These are phyloP conservation scores for Wickerhamiella sergipiensis DNA, from an alignment of 805 yeast species.

Conservation along the genomic window DNA sequence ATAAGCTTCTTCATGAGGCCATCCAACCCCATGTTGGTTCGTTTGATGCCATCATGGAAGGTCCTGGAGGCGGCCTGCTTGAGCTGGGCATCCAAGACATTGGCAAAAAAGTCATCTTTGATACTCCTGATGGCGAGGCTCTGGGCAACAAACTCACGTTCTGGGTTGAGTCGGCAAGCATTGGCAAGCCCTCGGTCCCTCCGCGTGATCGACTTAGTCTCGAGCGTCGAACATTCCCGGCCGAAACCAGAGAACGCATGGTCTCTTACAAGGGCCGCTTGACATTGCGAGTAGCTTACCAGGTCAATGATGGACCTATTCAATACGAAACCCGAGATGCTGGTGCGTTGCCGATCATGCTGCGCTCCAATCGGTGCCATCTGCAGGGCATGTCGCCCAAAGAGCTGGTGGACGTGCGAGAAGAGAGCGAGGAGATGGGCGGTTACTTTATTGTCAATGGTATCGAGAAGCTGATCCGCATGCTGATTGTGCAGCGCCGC, in stretches of 20 bases:
- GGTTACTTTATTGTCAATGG: conserved; percentile 95
- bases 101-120: conserved; percentile 75
- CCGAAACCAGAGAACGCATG: conserved; percentile 85
- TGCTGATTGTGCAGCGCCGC: conserved; percentile 95
- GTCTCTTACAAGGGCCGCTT: conserved; percentile 67
- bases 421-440: conserved; percentile 91
- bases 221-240: conserved; percentile 68
- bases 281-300: conserved; percentile 68
- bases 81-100: conserved; percentile 80
- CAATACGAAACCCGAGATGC: conserved; percentile 70
- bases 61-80: conserved; percentile 70
- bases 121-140: conserved; percentile 45
- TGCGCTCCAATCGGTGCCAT: conserved; percentile 83
- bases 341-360: conserved; percentile 85
- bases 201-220: conserved; percentile 57
- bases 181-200: conserved; percentile 75
- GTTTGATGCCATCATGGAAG: conserved; percentile 87
- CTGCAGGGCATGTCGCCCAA: conserved; percentile 70
- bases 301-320: conserved; percentile 79
- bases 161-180: conserved; percentile 79
- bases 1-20: conserved; percentile 74
- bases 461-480: conserved; percentile 88
- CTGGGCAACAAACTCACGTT: conserved; percentile 73
- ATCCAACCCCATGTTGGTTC: conserved; percentile 93
- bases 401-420: conserved; percentile 62